phyloP scores from a whole-genome alignment of 495 filamentous ascomycete genomes.

The Penicillium argentinense region DNA sequence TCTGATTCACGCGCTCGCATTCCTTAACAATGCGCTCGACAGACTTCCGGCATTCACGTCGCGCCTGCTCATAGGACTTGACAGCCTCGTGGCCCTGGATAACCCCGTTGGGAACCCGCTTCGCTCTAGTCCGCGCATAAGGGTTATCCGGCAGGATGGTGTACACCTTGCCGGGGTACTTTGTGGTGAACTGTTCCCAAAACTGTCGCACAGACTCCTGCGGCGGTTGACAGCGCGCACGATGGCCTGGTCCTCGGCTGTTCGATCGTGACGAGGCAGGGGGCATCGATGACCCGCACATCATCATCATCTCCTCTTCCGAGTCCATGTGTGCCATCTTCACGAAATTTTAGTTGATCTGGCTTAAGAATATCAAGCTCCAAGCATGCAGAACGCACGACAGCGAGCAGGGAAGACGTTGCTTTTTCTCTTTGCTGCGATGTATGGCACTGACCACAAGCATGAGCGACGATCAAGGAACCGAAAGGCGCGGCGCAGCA shows the following conservation, averaged over 20 bases:
- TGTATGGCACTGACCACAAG: constrained; percentile 7
- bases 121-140: constrained; percentile 62
- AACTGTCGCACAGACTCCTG: constrained; percentile 74
- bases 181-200: constrained; percentile 75
- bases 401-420: neutral
- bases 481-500: constrained; percentile 1
- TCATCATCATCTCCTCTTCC: constrained; percentile 32
- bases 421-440: constrained; percentile 1
- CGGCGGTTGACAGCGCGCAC: constrained; percentile 58
- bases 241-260: constrained; percentile 34
- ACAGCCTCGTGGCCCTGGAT: constrained; percentile 57
- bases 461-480: constrained; percentile 1
- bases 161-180: constrained; percentile 59
- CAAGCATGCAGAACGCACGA: no score
- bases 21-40: constrained; percentile 82
- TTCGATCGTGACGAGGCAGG: constrained; percentile 41
- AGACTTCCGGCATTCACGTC: constrained; percentile 64
- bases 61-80: constrained; percentile 72
- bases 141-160: constrained; percentile 73
- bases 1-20: constrained; percentile 81
- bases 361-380: neutral
- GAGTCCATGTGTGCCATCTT: constrained; percentile 26
- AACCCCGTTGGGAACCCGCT: constrained; percentile 50
- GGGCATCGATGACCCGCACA: constrained; percentile 24
- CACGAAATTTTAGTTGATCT: no score